Evolutionary conservation across 192 early-diverging fungal genomes (phyloP), one percentile per base, ranked within the genome.

Genomic region (Backusella psychrophila): DNA sequence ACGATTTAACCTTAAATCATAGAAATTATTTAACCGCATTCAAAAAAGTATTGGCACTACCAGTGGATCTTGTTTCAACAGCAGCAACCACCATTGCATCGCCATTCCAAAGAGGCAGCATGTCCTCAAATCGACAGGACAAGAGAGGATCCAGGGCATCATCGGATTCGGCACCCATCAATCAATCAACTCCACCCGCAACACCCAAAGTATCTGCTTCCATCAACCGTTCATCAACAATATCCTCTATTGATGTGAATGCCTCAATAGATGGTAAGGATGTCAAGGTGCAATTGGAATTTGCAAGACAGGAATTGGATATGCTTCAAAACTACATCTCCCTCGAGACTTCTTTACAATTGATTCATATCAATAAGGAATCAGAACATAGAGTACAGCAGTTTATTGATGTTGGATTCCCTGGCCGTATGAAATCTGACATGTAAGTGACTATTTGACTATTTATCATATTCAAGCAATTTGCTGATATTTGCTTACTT

Each of bases 341-440:
- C 49, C 73, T 99, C 49, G 96, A 97, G 75, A 79, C 95, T 78
- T 93, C 91, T 23, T 79, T 99, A 52, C 91, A 94, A 73, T 83
- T 99, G 87, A 92, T 98, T 75, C 92, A 97, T 81, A 75, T 90
- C 26, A 96, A 98, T 81, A 95, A 97, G 73, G 95, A 96, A 52
- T 83, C 93, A 1, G 75, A 91, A 38, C 81, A 78, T 33, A 86
- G 93, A 23, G 75, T 93, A 66, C 82, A 88, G 3, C 82, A 85
- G 7, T 94, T 94, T 17, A 79, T 77, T 33, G 41, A 75, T 83
- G 77, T 88, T 11, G 85, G 85, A 33, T 89, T 91, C 15, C 90
- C 91, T 38, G 86, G 90, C 80, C 84, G 87, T 9, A 83, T 90
- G 75, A 83, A 88, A 29, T 78, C 74, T 29, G 85, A 85, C 14